phyloP scores from a whole-genome alignment of 495 filamentous ascomycete genomes.

The Ascobolus immersus region DNA sequence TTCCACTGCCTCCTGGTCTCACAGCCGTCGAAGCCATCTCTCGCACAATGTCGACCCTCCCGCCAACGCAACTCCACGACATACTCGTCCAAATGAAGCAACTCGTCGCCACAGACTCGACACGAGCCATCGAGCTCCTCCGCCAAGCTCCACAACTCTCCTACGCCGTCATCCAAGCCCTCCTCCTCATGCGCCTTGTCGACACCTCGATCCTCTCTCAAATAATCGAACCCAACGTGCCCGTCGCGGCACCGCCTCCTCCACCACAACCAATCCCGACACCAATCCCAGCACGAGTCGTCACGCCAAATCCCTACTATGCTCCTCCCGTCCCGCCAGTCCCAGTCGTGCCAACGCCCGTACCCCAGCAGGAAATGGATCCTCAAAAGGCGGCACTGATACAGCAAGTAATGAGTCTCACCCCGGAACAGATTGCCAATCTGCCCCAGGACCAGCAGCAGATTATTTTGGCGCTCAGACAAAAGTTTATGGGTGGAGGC shows the following conservation, averaged over 20 bases:
- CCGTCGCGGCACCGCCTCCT: neutral
- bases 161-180: slow-evolving; percentile 86
- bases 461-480: slow-evolving; percentile 15
- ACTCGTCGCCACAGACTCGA: slow-evolving; percentile 52
- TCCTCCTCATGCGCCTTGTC: slow-evolving; percentile 81
- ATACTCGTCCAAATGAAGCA: slow-evolving; percentile 87
- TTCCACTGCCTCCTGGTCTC: slow-evolving; percentile 54
- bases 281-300: neutral
- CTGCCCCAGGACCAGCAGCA: slow-evolving; percentile 15
- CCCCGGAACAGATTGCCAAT: slow-evolving; percentile 13
- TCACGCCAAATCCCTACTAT: slow-evolving; percentile 1
- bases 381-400: slow-evolving; percentile 12
- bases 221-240: slow-evolving; percentile 13
- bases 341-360: neutral
- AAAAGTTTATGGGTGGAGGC: slow-evolving; percentile 10
- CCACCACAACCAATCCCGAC: neutral
- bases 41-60: slow-evolving; percentile 59
- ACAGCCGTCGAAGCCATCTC: slow-evolving; percentile 77
- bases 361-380: slow-evolving; percentile 4
- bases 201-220: slow-evolving; percentile 23
- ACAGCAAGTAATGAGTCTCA: slow-evolving; percentile 15
- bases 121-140: slow-evolving; percentile 65
- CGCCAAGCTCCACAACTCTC: slow-evolving; percentile 74
- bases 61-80: slow-evolving; percentile 72
- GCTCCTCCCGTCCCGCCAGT: neutral